phyloP scores from a whole-genome alignment of 305 asterid species.

The Solanum hybrid region DNA sequence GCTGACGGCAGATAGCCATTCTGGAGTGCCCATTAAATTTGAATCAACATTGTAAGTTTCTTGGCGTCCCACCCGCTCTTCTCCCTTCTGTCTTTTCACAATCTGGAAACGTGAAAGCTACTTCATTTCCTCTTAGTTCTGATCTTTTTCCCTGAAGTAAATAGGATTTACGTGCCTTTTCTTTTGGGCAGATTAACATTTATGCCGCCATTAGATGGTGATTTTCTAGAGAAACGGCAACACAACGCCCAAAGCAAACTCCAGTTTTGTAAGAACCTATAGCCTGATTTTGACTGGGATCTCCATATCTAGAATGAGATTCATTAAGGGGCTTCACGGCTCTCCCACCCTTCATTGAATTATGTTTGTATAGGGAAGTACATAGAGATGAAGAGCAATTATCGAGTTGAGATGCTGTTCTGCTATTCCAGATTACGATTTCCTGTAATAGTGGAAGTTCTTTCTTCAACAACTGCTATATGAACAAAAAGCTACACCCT shows the following conservation, averaged over 20 bases:
- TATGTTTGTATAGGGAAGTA: slow-evolving; percentile 1
- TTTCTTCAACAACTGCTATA: not conserved
- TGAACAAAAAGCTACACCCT: not conserved
- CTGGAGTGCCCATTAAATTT: slow-evolving; percentile 7
- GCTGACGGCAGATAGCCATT: slow-evolving; percentile 9
- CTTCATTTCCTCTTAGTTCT: not conserved
- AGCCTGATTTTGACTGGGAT: not conserved
- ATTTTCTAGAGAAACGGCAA: not conserved
- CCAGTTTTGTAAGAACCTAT: not conserved
- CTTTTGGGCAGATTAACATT: not conserved
- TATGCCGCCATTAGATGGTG: not conserved
- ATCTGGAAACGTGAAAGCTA: not conserved
- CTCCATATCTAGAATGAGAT: not conserved
- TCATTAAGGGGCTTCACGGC: not conserved
- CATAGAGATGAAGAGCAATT: not conserved
- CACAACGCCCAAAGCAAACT: not conserved
- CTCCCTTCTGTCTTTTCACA: not conserved
- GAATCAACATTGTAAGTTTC: not conserved
- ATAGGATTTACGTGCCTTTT: not conserved
- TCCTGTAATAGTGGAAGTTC: not conserved
- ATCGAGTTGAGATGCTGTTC: not conserved
- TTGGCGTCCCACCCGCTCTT: not conserved
- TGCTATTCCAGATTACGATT: not conserved
- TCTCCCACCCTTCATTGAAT: not conserved
- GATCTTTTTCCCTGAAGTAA: not conserved